phyloP scores from a whole-genome alignment of 441 rosid genomes.

The Hura crepitans region DNA sequence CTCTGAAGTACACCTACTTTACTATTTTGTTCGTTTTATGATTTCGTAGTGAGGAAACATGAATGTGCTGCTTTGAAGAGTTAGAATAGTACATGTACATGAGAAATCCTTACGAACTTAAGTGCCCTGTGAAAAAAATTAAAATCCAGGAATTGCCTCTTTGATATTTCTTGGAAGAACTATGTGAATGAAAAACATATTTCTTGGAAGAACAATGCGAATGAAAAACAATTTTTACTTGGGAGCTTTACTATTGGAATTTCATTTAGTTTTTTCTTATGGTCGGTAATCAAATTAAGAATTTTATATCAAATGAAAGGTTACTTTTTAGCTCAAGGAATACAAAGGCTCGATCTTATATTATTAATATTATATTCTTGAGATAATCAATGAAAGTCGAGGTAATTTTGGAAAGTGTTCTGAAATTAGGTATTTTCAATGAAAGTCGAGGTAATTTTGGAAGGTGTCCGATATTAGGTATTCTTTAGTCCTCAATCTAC shows the following conservation, averaged over 20 bases:
- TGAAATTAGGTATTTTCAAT: constrained; percentile 1
- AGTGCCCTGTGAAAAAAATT: neutral
- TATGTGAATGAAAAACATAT: neutral
- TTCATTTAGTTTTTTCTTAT: neutral
- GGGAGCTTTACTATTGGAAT: neutral
- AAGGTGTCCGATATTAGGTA: neutral
- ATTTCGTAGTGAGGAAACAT: neutral
- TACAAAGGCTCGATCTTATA: neutral
- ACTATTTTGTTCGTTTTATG: neutral
- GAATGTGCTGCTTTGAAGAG: neutral
- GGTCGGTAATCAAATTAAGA: neutral
- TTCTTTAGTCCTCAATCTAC: neutral
- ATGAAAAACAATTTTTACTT: neutral
- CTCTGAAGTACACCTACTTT: neutral
- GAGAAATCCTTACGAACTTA: neutral
- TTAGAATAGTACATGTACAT: neutral
- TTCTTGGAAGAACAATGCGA: neutral
- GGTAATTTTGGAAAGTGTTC: neutral
- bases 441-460: neutral
- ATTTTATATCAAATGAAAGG: neutral
- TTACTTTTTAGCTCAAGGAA: neutral
- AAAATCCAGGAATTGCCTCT: too few species aligned
- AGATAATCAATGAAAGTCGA: neutral
- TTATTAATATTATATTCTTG: neutral
- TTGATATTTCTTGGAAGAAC: neutral